Conservation (phyloP, 1,284 basidiomycete species). For the Meira miltonrushii region DNA sequence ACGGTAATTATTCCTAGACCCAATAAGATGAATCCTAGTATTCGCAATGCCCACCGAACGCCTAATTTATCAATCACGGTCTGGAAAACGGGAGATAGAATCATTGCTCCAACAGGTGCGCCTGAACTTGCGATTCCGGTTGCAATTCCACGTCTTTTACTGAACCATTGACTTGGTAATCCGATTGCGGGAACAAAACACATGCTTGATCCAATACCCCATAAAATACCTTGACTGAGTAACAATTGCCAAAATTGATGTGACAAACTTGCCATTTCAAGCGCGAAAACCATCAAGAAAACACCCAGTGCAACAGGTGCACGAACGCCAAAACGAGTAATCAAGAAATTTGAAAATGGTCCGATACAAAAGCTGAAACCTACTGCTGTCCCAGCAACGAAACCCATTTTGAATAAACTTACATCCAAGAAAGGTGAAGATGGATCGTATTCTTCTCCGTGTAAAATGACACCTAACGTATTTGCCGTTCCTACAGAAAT, state of each 20-base stretch:
- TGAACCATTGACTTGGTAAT: conserved; percentile 8
- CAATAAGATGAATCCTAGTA: not conserved
- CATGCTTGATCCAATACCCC: conserved; percentile 8
- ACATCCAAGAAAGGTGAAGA: not conserved
- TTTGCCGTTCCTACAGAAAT: not conserved
- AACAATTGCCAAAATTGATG: conserved; percentile 10
- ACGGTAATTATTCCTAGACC: not conserved
- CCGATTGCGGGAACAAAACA: conserved; percentile 10
- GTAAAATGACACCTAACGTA: not conserved
- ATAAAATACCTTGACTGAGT: conserved; percentile 9
- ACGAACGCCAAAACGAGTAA: not conserved
- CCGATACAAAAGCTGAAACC: conserved; percentile 4
- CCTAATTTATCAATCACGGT: not conserved
- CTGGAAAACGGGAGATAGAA: not conserved
- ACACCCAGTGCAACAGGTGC: conserved; percentile 9
- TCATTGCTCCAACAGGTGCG: not conserved
- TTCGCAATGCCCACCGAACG: not conserved
- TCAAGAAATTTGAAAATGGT: conserved; percentile 7
- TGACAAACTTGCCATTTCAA: conserved; percentile 11
- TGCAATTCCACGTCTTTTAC: conserved; percentile 6
- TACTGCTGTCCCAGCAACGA: not conserved
- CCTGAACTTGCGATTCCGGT: not conserved
- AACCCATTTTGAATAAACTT: not conserved
- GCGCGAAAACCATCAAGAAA: not conserved
- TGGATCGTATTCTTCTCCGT: not conserved